Conservation (phyloP, 2,329 filamentous ascomycete genomes). For the Penicillium sp. region DNA sequence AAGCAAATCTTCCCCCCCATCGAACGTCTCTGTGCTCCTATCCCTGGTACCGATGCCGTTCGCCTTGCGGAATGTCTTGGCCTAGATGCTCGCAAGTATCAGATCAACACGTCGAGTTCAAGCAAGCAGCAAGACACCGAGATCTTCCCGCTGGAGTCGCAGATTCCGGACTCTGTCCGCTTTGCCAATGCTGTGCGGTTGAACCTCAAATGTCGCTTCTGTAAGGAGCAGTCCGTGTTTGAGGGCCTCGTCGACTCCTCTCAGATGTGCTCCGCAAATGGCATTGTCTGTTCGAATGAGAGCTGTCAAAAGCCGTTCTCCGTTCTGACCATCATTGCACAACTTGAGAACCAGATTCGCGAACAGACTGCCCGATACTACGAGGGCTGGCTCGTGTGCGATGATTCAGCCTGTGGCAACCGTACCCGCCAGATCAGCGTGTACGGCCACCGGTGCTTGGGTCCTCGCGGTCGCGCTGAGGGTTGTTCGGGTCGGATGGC, state of each 20-base stretch:
- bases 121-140: slow-evolving; percentile 62
- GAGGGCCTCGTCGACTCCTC: slow-evolving; percentile 68
- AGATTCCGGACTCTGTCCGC: slow-evolving; percentile 87
- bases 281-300: slow-evolving; percentile 68
- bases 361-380: slow-evolving; percentile 82
- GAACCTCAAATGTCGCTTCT: slow-evolving; percentile 76
- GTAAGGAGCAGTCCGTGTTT: slow-evolving; percentile 72
- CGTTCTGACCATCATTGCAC: slow-evolving; percentile 76
- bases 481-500: slow-evolving; percentile 86
- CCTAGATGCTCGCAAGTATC: slow-evolving; percentile 85
- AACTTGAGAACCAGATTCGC: slow-evolving; percentile 83
- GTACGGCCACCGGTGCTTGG: slow-evolving; percentile 86
- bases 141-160: slow-evolving; percentile 89
- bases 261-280: slow-evolving; percentile 68
- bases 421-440: slow-evolving; percentile 91
- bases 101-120: slow-evolving; percentile 62
- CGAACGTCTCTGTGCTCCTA: slow-evolving; percentile 95
- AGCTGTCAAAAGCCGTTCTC: slow-evolving; percentile 67
- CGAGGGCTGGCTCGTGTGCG: slow-evolving; percentile 86
- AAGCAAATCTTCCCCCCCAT: slow-evolving; percentile 99
- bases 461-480: slow-evolving; percentile 78
- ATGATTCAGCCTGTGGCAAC: slow-evolving; percentile 82
- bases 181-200: slow-evolving; percentile 81
- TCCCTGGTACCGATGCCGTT: slow-evolving; percentile 85
- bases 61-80: slow-evolving; percentile 91